Base-by-base conservation (phyloP, 805 yeast genomes). In the Lipomyces sp. region DNA sequence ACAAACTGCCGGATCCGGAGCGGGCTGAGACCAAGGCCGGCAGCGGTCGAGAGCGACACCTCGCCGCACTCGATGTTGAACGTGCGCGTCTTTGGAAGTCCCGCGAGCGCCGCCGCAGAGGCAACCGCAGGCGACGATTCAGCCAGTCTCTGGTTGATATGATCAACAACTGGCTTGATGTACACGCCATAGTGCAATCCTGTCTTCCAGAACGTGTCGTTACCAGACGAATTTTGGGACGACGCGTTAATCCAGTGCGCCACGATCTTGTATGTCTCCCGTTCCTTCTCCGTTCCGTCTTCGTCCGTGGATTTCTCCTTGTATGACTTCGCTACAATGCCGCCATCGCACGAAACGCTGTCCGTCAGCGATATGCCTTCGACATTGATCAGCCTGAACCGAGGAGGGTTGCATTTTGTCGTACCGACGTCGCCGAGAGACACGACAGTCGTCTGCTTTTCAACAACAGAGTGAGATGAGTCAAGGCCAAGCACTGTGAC, bases 401-500 rank as follows among this genome's bases (percentile, higher is more conserved):
- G 49, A 14, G 59, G 59, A 26, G 59, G 59, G 19, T 52, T 51
- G 40, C 53, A 55, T 28, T 49, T 55, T 10, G 57, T 28, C n/a
- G 59, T 39, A 14, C 50, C 50, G n/a, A 45, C 47, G n/a, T 48
- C 51, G 32, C 49, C 45, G 5, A 55, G 23, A 3, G 45, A 14
- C 16, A 28, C 18, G 11, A 55, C 47, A 4, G 39, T 18, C 6
- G 59, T 48, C 16, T 23, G 21, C 31, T 55, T 55, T 39, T 51
- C 59, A n/a, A 51, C 41, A 2, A 52, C 21, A 4, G 45, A 28
- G 16, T 49, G 57, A 19, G 41, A 19, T 2, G 47, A 19, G 19
- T 44, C 42, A 3, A 55, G 42, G 4, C 57, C 59, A 19, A 55
- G 28, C 2, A 55, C 41, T 2, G 35, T 39, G 11, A 55, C 51